Percentiles rank a stretch among this genome's conserved stretches.
Evolutionary conservation across 805 yeast genomes (phyloP).

Genomic region (Saturnispora sanitii): DNA sequence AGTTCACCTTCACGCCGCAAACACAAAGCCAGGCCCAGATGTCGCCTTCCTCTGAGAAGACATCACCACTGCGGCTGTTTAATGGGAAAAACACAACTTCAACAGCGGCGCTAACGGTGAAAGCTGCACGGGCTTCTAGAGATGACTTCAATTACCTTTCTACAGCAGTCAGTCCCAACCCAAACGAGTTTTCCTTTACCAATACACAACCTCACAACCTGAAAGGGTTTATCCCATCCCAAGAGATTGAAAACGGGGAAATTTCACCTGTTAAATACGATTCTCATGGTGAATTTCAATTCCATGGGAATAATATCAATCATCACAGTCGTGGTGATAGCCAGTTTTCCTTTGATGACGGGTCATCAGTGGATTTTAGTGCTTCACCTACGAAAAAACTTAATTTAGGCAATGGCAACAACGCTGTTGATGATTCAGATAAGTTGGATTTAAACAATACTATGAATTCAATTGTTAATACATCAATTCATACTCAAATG

Average conservation of each 20-base stretch:
- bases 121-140: slow-evolving; percentile 14
- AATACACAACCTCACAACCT: slow-evolving; percentile 10
- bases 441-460: not conserved
- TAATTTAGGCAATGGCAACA: not conserved
- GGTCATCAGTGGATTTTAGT: not conserved
- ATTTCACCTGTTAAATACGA: slow-evolving; percentile 6
- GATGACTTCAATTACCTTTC: slow-evolving; percentile 22
- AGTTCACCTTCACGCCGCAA: not conserved
- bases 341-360: slow-evolving; percentile 5
- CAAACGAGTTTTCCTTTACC: slow-evolving; percentile 18
- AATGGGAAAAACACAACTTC: not conserved
- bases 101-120: no score
- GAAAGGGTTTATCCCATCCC: slow-evolving; percentile 4
- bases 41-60: slow-evolving; percentile 18
- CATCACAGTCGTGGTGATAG: not conserved
- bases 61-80: slow-evolving; percentile 19
- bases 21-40: not conserved
- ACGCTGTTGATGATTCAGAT: not conserved
- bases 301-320: not conserved
- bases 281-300: slow-evolving; percentile 6
- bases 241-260: not conserved
- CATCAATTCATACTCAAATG: slow-evolving; percentile 4
- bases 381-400: slow-evolving; percentile 4
- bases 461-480: not conserved
- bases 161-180: slow-evolving; percentile 22